Conservation (phyloP, 805 yeast genomes). For the Candida suzukii region DNA sequence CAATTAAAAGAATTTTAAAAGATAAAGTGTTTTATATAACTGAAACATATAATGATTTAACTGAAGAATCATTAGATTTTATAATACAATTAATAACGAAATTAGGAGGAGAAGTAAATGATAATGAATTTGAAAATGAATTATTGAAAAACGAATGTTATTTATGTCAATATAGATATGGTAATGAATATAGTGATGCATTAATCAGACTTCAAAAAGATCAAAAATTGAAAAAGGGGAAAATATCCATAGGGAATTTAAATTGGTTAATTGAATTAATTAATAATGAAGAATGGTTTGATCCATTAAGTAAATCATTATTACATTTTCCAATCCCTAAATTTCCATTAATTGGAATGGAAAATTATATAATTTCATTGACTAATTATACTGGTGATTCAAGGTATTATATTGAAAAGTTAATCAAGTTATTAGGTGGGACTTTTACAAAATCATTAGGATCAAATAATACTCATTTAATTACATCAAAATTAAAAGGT, state of each 20-base stretch:
- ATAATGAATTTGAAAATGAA: background rate
- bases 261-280: conserved; percentile 73
- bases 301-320: conserved; percentile 44
- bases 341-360: conserved; percentile 46
- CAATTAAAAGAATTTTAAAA: background rate
- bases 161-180: conserved; percentile 57
- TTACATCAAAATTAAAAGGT: conserved; percentile 64
- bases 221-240: conserved; percentile 8
- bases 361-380: conserved; percentile 50
- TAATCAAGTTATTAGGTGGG: conserved; percentile 70
- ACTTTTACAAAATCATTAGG: conserved; percentile 61
- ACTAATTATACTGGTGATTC: conserved; percentile 87
- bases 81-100: background rate
- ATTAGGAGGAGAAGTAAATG: background rate
- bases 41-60: background rate
- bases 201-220: too few relatives aligned
- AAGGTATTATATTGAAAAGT: conserved; percentile 57
- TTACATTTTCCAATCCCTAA: conserved; percentile 65
- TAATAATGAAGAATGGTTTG: conserved; percentile 43
- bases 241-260: conserved; percentile 52
- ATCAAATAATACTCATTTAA: conserved; percentile 57
- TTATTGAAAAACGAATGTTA: conserved; percentile 35
- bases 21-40: background rate
- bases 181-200: conserved; percentile 46
- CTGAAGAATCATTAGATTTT: background rate